Base-by-base conservation (phyloP, 1,139 yeast species). In the Scheffersomyces titani region DNA sequence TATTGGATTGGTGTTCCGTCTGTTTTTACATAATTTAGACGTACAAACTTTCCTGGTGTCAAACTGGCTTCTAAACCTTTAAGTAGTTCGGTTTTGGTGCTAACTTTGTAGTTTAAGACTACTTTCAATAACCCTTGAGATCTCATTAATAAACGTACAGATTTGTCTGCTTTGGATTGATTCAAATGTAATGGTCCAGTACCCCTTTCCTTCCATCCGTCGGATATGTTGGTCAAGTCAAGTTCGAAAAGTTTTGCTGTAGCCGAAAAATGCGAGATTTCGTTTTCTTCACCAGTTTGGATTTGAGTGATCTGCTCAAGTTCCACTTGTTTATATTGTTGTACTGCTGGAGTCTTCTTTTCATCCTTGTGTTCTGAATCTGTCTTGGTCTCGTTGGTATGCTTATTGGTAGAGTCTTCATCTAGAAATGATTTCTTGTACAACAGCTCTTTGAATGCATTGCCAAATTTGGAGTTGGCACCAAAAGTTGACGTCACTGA, bases 131-230 rank as follows among this genome's bases (percentile, higher is more conserved):
- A 83, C 1, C 97, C 97, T 61, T 90, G 91, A 3, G 97, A 88
- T 69, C 99, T 85, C 98, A 96, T 93, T 4, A 94, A 89, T 30
- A 94, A 71, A 63, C 98, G 68, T 54, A 74, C 72, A 53, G 72
- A 68, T 22, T 64, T 61, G 51, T 75, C 75, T 3, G 65, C 65
- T 22, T 70, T 66, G n/a, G 79, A 73, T 59, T 83, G 83, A 71
- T 94, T 94, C 47, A 96, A 83, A 70, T 91, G 97, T 19, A 96
- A 75, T 4, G 87, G 83, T 1, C 99, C 99, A 48, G 89, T 81
- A 19, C 99, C 99, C 65, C 97, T 84, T 72, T 96, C 99, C 70
- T 90, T 94, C 99, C 99, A 96, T 1, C 97, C 98, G 30, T 81
- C 84, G 13, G 81, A 71, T 1, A 89, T 81, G 49, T 84, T 81